These are phyloP conservation scores for Linnemannia elongata DNA, from an alignment of 192 early-diverging fungal genomes.

Conservation along the genomic window DNA sequence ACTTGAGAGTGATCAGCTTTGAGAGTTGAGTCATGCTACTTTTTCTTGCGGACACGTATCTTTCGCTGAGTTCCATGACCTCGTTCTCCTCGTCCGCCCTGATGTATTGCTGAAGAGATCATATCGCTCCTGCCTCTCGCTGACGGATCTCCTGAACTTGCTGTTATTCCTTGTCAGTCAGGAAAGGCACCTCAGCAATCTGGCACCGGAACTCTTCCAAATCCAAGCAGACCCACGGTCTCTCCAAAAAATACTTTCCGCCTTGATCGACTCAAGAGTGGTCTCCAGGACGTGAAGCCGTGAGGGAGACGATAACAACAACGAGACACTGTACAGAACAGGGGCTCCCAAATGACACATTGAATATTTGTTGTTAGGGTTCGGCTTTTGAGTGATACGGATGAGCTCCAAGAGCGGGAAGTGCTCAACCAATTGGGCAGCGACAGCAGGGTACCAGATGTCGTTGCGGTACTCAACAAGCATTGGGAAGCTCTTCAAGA, in stretches of 20 bases:
- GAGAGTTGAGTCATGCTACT: neutral
- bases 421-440: neutral
- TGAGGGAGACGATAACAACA: neutral
- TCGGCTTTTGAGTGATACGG: too few relatives aligned
- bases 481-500: neutral
- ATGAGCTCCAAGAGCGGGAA: neutral
- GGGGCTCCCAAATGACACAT: too few relatives aligned
- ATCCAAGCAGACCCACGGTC: neutral
- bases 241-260: neutral
- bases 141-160: neutral
- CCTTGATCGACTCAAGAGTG: neutral
- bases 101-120: neutral
- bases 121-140: neutral
- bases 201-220: neutral
- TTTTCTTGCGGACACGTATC: neutral
- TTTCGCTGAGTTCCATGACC: neutral
- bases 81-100: neutral
- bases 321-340: neutral
- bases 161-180: neutral
- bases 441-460: neutral
- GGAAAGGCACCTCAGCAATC: neutral
- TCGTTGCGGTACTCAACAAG: neutral
- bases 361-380: neutral
- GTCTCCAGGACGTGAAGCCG: neutral
- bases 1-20: neutral